Evolutionary conservation across 345 rosid species (phyloP), one percentile per base, ranked within the genome.

Genomic region (Gossypium arboreum): DNA sequence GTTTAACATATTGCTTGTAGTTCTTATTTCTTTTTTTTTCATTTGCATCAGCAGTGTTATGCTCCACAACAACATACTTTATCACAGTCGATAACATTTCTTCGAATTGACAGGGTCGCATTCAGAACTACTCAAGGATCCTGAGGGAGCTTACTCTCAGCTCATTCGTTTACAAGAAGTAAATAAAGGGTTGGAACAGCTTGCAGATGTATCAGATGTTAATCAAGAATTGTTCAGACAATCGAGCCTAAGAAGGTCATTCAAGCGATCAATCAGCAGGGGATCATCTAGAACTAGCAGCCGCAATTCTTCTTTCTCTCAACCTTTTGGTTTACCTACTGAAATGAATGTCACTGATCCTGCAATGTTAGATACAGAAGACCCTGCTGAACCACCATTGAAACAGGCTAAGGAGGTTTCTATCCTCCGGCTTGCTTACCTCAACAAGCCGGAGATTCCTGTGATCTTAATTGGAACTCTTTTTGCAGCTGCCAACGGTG

Each of bases 111-210:
- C 80, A 90, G 92, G 94, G 15, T 84, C 93, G 34, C 98, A 94
- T 72, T 81, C 83, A 3, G 90, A 92, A 76, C 86, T 92, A 48
- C 70, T 89, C 22, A 25, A 56, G 79, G 94, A 94, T 82, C 90
- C 94, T 3, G 89, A 86, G 24, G 94, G 98, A 79, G 94, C 97
- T 4, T 94, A 90, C 75, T 84, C 97, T 73, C 97, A 94, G 79
- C 94, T 92, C 22, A 84, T 91, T 67, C 89, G 83, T 17, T 78
- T 91, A 55, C 98, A 94, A 80, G 94, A 94, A 81, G 86, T 79
- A 43, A 87, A 80, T 25, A 86, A 78, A 74, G 85, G 73, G 18
- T 47, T 86, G 1, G 87, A 87, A 57, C 75, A 85, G 4, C 34
- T 81, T 8, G 69, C 68, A 2, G 91, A 86, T 22, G 90, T 51